These are phyloP conservation scores for Acer negundo DNA, from an alignment of 345 rosid species.

Conservation along the genomic window DNA sequence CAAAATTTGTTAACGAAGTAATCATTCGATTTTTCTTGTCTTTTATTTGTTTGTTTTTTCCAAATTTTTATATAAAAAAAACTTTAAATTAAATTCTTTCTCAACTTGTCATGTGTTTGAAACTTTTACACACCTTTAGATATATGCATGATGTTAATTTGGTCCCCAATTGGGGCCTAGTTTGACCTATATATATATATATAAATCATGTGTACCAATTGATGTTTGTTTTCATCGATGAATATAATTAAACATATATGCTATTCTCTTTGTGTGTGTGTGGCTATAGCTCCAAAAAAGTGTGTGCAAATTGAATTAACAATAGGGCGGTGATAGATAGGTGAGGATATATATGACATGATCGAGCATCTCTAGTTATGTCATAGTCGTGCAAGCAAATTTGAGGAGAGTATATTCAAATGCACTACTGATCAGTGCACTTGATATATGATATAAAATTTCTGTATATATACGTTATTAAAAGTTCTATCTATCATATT, in stretches of 20 bases:
- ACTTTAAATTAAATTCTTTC: slow-evolving; percentile 6
- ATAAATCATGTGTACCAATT: too few relatives aligned
- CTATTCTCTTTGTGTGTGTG: background rate
- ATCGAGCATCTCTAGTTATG: slow-evolving; percentile 23
- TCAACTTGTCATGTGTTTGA: background rate
- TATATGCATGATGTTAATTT: background rate
- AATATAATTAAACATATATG: background rate
- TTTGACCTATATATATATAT: slow-evolving; percentile 15
- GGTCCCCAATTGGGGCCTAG: slow-evolving; percentile 7
- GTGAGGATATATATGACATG: slow-evolving; percentile 23
- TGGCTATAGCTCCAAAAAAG: background rate
- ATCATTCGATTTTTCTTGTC: background rate
- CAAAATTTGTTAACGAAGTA: background rate
- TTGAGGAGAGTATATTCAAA: too few relatives aligned
- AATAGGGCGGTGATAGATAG: slow-evolving; percentile 20
- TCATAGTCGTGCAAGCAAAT: slow-evolving; percentile 4
- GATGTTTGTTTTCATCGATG: background rate
- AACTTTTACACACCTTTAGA: slow-evolving; percentile 12
- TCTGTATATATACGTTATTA: too few relatives aligned
- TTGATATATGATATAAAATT: too few relatives aligned
- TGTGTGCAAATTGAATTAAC: background rate
- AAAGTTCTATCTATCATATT: too few relatives aligned
- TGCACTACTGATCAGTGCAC: too few relatives aligned
- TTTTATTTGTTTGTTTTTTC: too few relatives aligned
- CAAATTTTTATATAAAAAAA: background rate